Percentiles rank a stretch among this genome's conserved stretches.
phyloP scores from a whole-genome alignment of 306 rosid genomes.

The Sesbania bispinosa region DNA sequence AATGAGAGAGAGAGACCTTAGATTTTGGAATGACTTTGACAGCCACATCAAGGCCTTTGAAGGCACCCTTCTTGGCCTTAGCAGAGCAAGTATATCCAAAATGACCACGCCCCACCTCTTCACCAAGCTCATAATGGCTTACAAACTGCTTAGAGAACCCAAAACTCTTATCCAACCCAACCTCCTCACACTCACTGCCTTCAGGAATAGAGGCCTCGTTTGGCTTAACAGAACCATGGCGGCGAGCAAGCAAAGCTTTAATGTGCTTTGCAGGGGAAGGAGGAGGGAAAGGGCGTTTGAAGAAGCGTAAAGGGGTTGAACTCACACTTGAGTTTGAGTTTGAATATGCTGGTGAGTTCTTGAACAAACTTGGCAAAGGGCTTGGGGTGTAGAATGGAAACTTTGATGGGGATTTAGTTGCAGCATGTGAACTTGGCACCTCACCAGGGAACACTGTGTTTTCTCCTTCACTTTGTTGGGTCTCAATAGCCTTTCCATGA shows the following conservation, averaged over 20 bases:
- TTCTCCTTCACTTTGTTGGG: slow-evolving; percentile 34
- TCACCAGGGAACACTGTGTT: slow-evolving; percentile 7
- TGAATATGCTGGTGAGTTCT: slow-evolving; percentile 84
- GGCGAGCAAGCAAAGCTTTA: slow-evolving; percentile 63
- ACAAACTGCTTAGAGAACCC: slow-evolving; percentile 66
- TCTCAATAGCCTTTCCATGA: slow-evolving; percentile 57
- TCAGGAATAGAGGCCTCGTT: slow-evolving; percentile 84
- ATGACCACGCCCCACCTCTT: slow-evolving; percentile 97
- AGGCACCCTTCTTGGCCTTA: slow-evolving; percentile 62
- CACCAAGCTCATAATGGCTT: slow-evolving; percentile 61
- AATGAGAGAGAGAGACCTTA: too few species aligned
- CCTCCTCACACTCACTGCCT: slow-evolving; percentile 77
- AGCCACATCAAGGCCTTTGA: slow-evolving; percentile 83
- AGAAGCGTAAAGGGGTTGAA: slow-evolving; percentile 67
- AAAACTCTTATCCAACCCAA: slow-evolving; percentile 69
- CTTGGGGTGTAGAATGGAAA: slow-evolving; percentile 91
- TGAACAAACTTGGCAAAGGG: slow-evolving; percentile 73
- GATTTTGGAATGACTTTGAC: slow-evolving; percentile 91
- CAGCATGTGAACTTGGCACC: slow-evolving; percentile 27
- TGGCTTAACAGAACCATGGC: slow-evolving; percentile 85
- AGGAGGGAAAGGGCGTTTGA: slow-evolving; percentile 86
- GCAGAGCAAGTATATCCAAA: slow-evolving; percentile 91
- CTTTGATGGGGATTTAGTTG: slow-evolving; percentile 31
- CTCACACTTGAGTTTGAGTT: slow-evolving; percentile 50
- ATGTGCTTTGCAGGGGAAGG: slow-evolving; percentile 96